phyloP scores from a whole-genome alignment of 192 early-diverging fungal species.

The Linnemannia zychae region DNA sequence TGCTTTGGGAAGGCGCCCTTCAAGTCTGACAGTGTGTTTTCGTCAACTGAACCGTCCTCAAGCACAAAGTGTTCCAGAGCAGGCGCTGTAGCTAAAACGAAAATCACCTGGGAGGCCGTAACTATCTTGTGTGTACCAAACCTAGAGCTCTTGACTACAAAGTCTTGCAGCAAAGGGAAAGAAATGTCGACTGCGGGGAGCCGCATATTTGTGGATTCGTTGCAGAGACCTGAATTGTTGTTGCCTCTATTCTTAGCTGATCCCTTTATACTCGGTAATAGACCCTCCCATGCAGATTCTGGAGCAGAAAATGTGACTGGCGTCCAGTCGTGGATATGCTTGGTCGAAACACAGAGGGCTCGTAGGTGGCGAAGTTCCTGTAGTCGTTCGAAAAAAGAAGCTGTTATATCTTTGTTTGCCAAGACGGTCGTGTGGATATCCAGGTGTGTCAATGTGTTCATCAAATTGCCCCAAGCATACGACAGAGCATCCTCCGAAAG shows the following conservation, averaged over 20 bases:
- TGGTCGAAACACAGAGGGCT: background rate
- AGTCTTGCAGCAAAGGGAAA: background rate
- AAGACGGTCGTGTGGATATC: background rate
- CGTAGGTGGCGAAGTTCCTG: background rate
- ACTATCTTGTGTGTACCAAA: background rate
- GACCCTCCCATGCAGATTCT: background rate
- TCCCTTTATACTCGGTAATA: background rate
- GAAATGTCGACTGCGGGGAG: background rate
- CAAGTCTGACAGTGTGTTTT: background rate
- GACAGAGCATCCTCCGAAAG: background rate
- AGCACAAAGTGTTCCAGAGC: background rate
- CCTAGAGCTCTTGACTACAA: conserved; percentile 1
- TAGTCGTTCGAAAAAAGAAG: background rate
- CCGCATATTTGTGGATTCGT: background rate
- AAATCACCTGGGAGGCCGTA: background rate
- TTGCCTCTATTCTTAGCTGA: background rate
- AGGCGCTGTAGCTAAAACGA: background rate
- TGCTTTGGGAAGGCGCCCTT: background rate
- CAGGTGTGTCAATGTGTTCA: background rate
- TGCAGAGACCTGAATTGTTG: background rate
- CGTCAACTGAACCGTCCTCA: background rate
- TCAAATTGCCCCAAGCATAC: background rate
- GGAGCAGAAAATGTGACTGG: background rate
- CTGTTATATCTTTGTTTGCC: background rate
- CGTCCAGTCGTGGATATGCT: background rate